phyloP scores from a whole-genome alignment of 2,329 filamentous ascomycete genomes.

The Metarhizium rileyi region DNA sequence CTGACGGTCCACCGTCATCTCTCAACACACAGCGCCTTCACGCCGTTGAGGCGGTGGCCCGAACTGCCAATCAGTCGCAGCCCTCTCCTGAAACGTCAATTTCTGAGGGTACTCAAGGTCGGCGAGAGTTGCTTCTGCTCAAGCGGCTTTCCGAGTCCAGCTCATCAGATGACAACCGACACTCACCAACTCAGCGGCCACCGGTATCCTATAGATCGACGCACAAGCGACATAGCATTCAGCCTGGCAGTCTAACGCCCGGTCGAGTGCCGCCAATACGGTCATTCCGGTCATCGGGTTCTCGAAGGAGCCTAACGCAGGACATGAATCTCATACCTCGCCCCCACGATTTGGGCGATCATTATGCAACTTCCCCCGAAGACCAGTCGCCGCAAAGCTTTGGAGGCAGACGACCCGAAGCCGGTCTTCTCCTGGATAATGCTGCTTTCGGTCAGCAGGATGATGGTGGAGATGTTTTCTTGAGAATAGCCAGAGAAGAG shows the following conservation, averaged over 20 bases:
- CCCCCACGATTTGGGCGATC: slow-evolving; percentile 34
- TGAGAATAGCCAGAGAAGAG: slow-evolving; percentile 49
- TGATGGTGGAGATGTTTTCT: slow-evolving; percentile 48
- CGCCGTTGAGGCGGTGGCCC: slow-evolving; percentile 15
- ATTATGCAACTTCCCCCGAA: slow-evolving; percentile 33
- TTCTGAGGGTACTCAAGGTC: slow-evolving; percentile 23
- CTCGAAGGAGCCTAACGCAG: slow-evolving; percentile 42
- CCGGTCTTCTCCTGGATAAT: not conserved
- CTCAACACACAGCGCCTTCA: slow-evolving; percentile 24
- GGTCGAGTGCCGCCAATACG: slow-evolving; percentile 44
- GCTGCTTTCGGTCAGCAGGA: slow-evolving; percentile 21
- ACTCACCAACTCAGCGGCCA: slow-evolving; percentile 28
- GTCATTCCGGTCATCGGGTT: slow-evolving; percentile 45
- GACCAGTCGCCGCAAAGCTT: slow-evolving; percentile 42
- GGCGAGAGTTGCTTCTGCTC: slow-evolving; percentile 37
- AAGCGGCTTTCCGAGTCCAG: slow-evolving; percentile 30
- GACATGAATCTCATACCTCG: slow-evolving; percentile 41
- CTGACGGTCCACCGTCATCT: slow-evolving; percentile 21
- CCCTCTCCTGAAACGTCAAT: slow-evolving; percentile 13
- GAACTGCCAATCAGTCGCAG: slow-evolving; percentile 6
- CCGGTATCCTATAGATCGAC: slow-evolving; percentile 42
- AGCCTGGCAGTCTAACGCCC: slow-evolving; percentile 22
- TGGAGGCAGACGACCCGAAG: slow-evolving; percentile 28
- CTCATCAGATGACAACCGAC: slow-evolving; percentile 38
- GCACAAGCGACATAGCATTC: slow-evolving; percentile 19